Conservation (phyloP, 2,329 filamentous ascomycete species). For the Fusarium chaquense region DNA sequence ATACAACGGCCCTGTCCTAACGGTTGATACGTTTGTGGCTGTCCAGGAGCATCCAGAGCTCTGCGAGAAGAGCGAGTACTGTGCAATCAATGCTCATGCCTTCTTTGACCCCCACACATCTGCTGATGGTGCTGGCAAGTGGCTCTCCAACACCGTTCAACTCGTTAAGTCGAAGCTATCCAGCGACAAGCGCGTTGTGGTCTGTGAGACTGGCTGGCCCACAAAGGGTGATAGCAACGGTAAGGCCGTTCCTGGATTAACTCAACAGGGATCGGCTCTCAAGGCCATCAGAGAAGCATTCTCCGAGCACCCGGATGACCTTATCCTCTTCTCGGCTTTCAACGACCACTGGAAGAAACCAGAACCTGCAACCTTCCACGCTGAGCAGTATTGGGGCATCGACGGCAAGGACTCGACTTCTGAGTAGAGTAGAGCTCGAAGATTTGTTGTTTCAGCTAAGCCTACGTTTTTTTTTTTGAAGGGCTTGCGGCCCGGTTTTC, state of each 20-base stretch:
- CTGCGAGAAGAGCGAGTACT: conserved; percentile 80
- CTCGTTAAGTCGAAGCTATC: conserved; percentile 58
- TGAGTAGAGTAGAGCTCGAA: conserved; percentile 24
- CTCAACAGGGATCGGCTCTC: conserved; percentile 75
- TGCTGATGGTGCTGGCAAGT: conserved; percentile 73
- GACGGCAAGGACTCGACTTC: conserved; percentile 31
- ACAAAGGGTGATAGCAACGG: conserved; percentile 74
- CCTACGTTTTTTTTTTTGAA: conserved; percentile 17
- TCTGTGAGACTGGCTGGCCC: conserved; percentile 90
- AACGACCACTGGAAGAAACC: conserved; percentile 84
- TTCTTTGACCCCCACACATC: conserved; percentile 79
- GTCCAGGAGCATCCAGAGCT: conserved; percentile 75
- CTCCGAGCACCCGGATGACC: conserved; percentile 58
- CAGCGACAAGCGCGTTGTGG: conserved; percentile 70
- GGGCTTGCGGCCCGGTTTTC: conserved; percentile 8
- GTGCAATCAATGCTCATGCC: conserved; percentile 83
- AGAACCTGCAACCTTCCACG: conserved; percentile 70
- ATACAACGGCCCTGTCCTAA: conserved; percentile 79
- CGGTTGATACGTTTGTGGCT: conserved; percentile 82
- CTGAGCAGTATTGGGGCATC: conserved; percentile 84
- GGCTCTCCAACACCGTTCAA: conserved; percentile 69
- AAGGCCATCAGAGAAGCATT: conserved; percentile 73
- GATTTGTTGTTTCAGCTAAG: conserved; percentile 19
- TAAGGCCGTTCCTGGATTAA: conserved; percentile 73
- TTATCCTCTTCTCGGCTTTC: conserved; percentile 83